Evolutionary conservation across 129 eudicot genomes (phyloP).

Genomic region (Deinandra increscens): DNA sequence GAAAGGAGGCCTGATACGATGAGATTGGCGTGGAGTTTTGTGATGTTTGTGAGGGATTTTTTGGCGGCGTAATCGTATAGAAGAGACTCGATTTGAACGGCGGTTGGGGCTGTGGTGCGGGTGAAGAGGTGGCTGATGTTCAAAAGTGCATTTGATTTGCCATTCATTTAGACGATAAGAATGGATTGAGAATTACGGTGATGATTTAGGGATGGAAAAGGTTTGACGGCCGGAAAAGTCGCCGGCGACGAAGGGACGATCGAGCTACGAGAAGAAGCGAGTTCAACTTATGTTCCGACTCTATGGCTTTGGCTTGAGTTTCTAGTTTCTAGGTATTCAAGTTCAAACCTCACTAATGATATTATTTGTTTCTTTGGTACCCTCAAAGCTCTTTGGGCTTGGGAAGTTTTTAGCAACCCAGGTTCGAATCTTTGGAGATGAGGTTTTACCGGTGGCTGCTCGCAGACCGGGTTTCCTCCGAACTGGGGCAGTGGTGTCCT

Average conservation of each 20-base stretch:
- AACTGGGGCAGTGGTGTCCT: too few species aligned
- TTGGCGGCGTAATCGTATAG: slow-evolving; percentile 45
- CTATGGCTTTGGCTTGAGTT: too few species aligned
- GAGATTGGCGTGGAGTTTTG: slow-evolving; percentile 53
- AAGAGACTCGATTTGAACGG: slow-evolving; percentile 48
- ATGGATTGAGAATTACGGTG: slow-evolving; percentile 2
- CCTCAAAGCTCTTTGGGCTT: too few species aligned
- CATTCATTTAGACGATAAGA: slow-evolving; percentile 38
- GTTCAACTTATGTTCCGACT: too few species aligned
- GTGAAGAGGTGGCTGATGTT: slow-evolving; percentile 45
- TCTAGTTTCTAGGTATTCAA: too few species aligned
- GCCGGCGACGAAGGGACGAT: slow-evolving; percentile 11
- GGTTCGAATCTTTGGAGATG: too few species aligned
- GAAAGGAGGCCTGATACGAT: slow-evolving; percentile 51
- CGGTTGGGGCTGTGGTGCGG: slow-evolving; percentile 31
- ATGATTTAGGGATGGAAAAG: not conserved
- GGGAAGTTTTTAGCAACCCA: too few species aligned
- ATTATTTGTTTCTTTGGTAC: too few species aligned
- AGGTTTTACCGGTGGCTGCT: too few species aligned
- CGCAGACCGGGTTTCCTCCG: too few species aligned
- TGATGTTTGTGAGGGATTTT: slow-evolving; percentile 55
- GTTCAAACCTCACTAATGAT: too few species aligned
- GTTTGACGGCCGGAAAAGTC: slow-evolving; percentile 9
- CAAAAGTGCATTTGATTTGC: slow-evolving; percentile 36
- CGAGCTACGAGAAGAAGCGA: not conserved